These are phyloP conservation scores for Populus euphratica DNA, from an alignment of 345 rosid genomes.

Conservation along the genomic window DNA sequence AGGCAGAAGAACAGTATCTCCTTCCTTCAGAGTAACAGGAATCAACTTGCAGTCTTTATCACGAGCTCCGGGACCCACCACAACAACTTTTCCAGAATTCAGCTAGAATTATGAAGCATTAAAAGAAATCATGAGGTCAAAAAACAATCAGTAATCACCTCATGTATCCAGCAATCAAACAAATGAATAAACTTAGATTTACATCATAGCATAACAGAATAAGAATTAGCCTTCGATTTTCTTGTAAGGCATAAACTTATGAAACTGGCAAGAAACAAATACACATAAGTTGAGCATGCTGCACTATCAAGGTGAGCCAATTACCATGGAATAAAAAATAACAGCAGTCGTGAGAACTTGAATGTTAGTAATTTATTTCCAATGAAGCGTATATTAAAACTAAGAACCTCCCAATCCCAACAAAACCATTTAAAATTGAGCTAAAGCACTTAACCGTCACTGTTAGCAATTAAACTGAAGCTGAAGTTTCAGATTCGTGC, in stretches of 20 bases:
- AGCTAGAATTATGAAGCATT: constrained; percentile 6
- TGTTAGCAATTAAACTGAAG: not conserved
- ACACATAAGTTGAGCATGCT: not conserved
- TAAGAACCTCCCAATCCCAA: not conserved
- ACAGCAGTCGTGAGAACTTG: not conserved
- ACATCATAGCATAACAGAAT: not conserved
- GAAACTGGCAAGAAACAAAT: not conserved
- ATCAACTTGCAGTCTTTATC: constrained; percentile 20
- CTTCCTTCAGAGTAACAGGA: constrained; percentile 25
- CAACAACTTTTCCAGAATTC: constrained; percentile 26
- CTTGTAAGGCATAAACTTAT: not conserved
- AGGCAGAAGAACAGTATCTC: constrained; percentile 29
- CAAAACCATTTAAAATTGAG: not conserved
- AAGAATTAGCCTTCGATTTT: not conserved
- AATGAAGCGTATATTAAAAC: too few relatives aligned
- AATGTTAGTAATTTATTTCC: not conserved
- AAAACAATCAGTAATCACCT: not conserved
- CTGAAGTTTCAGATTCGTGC: not conserved
- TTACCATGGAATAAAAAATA: not conserved
- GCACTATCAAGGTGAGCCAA: not conserved
- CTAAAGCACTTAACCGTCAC: not conserved
- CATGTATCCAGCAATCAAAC: not conserved
- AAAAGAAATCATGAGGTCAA: not conserved
- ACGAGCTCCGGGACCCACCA: constrained; percentile 24
- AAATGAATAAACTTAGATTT: not conserved